These are phyloP conservation scores for Salix koriyanagi DNA, from an alignment of 345 rosid genomes.

Conservation along the genomic window DNA sequence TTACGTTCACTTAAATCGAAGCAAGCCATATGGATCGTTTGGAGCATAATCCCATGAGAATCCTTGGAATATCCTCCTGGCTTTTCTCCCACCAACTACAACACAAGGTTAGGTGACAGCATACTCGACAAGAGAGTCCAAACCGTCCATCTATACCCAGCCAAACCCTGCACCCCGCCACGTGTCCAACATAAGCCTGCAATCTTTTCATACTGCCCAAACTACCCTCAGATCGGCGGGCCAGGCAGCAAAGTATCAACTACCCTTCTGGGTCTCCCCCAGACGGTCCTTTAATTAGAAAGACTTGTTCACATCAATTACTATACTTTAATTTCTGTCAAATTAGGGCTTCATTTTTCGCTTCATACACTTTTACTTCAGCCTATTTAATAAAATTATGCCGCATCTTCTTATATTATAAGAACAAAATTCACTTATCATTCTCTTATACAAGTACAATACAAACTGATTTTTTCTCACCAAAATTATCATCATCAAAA, in stretches of 20 bases:
- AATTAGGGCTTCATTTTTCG: not conserved
- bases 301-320: not conserved
- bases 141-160: not conserved
- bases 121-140: not conserved
- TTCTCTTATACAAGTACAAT: no score
- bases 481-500: no score
- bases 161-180: not conserved
- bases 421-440: no score
- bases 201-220: not conserved
- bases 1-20: no score
- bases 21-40: no score
- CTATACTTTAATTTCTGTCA: not conserved
- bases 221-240: not conserved
- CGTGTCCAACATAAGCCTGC: not conserved
- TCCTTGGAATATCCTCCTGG: no score
- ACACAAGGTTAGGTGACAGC: not conserved
- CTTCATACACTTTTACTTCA: not conserved
- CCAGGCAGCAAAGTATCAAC: not conserved
- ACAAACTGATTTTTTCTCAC: no score
- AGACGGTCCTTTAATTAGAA: not conserved
- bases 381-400: no score
- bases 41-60: no score
- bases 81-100: no score
- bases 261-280: not conserved
- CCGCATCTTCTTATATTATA: no score